Conservation (phyloP, 1,284 basidiomycete species). For the Entoloma clypeatum region DNA sequence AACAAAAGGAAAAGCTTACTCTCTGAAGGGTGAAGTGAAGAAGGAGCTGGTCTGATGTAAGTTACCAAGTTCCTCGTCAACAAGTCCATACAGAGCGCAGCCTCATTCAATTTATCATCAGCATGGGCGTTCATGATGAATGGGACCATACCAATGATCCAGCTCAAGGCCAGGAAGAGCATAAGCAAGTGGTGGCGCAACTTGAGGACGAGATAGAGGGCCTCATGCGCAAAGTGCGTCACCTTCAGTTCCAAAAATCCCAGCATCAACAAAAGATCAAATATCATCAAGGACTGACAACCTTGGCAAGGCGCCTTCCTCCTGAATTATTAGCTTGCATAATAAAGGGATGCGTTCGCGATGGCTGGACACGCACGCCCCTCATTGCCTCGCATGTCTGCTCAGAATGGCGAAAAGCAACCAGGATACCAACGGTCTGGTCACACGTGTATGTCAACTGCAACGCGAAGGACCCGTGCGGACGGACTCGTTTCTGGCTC, state of each 20-base stretch:
- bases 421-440: conserved; percentile 52
- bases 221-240: conserved; percentile 38
- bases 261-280: conserved; percentile 40
- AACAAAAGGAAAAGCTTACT: conserved; percentile 3
- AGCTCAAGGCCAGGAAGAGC: conserved; percentile 14
- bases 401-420: conserved; percentile 54
- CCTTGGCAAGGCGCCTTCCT: conserved; percentile 53
- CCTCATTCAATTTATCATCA: neutral
- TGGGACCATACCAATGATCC: conserved; percentile 9
- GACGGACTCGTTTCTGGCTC: conserved; percentile 49
- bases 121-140: neutral
- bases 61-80: conserved; percentile 1
- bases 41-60: neutral
- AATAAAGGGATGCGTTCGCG: conserved; percentile 46
- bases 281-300: conserved; percentile 45
- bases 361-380: conserved; percentile 54
- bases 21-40: conserved; percentile 4
- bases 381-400: conserved; percentile 58
- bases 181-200: conserved; percentile 38
- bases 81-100: conserved; percentile 4
- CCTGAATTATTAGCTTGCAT: conserved; percentile 53
- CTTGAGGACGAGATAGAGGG: conserved; percentile 43
- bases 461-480: conserved; percentile 39
- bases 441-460: conserved; percentile 52
- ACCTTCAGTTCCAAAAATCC: conserved; percentile 41